These are phyloP conservation scores for Selenicereus undatus DNA, from an alignment of 148 eudicot species.

Conservation along the genomic window DNA sequence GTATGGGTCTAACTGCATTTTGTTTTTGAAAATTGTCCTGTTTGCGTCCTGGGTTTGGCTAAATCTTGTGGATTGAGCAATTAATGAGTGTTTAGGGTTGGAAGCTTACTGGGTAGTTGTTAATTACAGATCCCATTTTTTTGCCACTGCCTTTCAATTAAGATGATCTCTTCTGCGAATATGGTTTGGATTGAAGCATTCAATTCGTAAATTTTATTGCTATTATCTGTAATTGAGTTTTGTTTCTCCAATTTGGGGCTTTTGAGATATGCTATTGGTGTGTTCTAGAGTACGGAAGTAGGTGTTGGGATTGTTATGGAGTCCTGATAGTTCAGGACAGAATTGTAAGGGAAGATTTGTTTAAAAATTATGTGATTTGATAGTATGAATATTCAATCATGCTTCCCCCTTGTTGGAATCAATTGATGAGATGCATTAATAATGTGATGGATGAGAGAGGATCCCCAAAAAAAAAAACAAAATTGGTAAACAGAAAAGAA, in stretches of 20 bases:
- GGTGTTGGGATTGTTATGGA: neutral
- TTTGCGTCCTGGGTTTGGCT: neutral
- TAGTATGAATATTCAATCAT: neutral
- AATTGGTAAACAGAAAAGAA: no score
- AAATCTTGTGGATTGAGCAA: neutral
- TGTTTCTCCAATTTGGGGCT: neutral
- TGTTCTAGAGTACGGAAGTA: neutral
- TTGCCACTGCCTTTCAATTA: neutral
- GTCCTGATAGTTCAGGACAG: neutral
- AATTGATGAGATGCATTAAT: slow-evolving; percentile 6
- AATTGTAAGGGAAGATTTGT: neutral
- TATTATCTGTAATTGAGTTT: neutral
- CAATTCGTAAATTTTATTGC: neutral
- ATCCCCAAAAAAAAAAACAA: no score
- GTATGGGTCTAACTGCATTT: neutral
- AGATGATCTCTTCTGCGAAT: neutral
- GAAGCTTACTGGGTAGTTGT: neutral
- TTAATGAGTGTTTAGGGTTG: neutral
- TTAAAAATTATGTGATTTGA: neutral
- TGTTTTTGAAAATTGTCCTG: neutral
- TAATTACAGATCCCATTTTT: neutral
- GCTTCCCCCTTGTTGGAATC: neutral
- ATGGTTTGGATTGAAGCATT: no score
- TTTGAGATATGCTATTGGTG: neutral
- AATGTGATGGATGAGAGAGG: slow-evolving; percentile 11